Conservation (phyloP, 2,329 filamentous ascomycete genomes). For the Microsporum audouinii region DNA sequence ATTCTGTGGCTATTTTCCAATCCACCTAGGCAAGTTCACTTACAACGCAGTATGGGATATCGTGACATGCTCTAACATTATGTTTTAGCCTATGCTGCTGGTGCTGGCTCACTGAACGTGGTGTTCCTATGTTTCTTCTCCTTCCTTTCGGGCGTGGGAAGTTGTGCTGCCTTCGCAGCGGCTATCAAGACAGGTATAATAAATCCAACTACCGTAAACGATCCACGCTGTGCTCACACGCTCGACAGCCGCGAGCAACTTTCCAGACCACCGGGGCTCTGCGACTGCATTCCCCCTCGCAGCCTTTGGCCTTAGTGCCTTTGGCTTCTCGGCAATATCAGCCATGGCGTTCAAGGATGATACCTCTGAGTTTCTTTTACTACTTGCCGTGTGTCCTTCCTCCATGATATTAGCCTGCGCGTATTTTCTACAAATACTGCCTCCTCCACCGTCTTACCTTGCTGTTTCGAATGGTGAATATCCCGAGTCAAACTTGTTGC, state of each 20-base stretch:
- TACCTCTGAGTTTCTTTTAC: slow-evolving; percentile 66
- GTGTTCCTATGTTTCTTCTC: slow-evolving; percentile 64
- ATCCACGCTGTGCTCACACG: not conserved
- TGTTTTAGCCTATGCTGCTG: slow-evolving; percentile 56
- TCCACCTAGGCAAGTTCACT: slow-evolving; percentile 46
- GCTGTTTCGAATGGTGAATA: slow-evolving; percentile 29
- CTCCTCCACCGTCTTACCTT: slow-evolving; percentile 40
- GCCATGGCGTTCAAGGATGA: slow-evolving; percentile 69
- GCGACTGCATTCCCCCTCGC: slow-evolving; percentile 89
- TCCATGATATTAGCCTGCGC: slow-evolving; percentile 63
- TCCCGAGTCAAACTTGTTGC: slow-evolving; percentile 24
- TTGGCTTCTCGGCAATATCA: slow-evolving; percentile 82
- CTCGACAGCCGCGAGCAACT: slow-evolving; percentile 64
- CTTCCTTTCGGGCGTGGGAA: slow-evolving; percentile 75
- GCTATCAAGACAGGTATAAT: slow-evolving; percentile 60
- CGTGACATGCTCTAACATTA: slow-evolving; percentile 6
- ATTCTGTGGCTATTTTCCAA: slow-evolving; percentile 70
- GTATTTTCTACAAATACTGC: slow-evolving; percentile 72
- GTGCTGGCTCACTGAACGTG: slow-evolving; percentile 46
- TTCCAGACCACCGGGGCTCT: slow-evolving; percentile 80
- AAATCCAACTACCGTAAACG: not conserved
- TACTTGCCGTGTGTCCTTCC: slow-evolving; percentile 71
- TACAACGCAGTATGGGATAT: not conserved
- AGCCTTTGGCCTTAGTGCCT: slow-evolving; percentile 86
- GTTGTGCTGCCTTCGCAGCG: slow-evolving; percentile 81